Conservation (phyloP, 148 eudicot species). For the Camellia japonica region DNA sequence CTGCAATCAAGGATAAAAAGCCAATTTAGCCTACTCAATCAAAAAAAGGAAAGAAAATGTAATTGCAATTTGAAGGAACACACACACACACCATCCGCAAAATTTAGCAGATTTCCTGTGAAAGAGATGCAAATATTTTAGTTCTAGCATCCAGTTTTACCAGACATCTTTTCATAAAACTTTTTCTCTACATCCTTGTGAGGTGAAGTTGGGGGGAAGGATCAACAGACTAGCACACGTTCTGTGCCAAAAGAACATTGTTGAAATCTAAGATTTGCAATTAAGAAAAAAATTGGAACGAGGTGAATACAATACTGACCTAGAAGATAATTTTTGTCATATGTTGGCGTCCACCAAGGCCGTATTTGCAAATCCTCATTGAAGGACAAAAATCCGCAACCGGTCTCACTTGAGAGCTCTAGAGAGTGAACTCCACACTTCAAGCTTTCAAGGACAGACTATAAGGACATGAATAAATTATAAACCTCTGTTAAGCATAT, state of each 20-base stretch:
- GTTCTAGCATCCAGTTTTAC: too few relatives aligned
- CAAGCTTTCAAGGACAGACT: conserved; percentile 67
- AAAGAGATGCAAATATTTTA: too few relatives aligned
- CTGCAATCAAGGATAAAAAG: conserved; percentile 42
- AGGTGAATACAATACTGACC: conserved; percentile 39
- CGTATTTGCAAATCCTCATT: conserved; percentile 82
- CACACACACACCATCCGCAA: background rate
- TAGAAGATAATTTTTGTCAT: conserved; percentile 70
- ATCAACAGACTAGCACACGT: too few relatives aligned
- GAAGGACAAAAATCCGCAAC: conserved; percentile 64
- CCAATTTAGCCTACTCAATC: conserved; percentile 7
- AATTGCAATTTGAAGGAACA: background rate
- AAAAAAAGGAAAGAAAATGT: background rate
- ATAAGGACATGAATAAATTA: conserved; percentile 14
- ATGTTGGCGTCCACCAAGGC: conserved; percentile 99
- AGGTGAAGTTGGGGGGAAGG: too few relatives aligned
- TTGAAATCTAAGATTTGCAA: too few relatives aligned
- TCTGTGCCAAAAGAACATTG: too few relatives aligned
- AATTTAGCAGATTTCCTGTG: background rate
- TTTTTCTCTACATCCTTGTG: too few relatives aligned
- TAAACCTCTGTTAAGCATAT: conserved; percentile 9
- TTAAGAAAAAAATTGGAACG: background rate
- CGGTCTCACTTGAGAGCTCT: conserved; percentile 63
- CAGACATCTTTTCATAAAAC: too few relatives aligned
- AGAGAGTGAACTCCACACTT: conserved; percentile 57